Evolutionary conservation across 441 rosid species (phyloP).

Genomic region (Brassica balearica): DNA sequence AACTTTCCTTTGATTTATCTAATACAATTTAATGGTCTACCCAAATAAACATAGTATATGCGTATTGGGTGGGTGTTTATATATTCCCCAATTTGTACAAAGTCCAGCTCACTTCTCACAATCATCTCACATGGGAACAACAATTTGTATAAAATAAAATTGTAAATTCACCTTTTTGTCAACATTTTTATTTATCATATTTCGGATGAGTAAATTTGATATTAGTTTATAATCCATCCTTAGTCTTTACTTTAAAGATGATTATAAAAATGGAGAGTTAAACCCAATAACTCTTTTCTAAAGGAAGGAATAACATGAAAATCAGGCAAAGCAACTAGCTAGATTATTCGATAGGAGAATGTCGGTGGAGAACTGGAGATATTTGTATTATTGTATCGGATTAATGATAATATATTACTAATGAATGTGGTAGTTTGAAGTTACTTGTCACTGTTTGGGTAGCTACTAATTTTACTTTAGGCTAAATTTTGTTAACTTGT

Average conservation of each 20-base stretch:
- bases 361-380: conserved; percentile 38
- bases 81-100: conserved; percentile 36
- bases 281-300: conserved; percentile 15
- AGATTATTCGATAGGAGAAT: conserved; percentile 18
- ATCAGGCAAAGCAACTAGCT: conserved; percentile 12
- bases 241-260: neutral
- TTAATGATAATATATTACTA: neutral
- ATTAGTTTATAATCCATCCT: neutral
- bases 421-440: conserved; percentile 33
- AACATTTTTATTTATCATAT: conserved; percentile 6
- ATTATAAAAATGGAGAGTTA: neutral
- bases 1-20: neutral
- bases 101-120: conserved; percentile 56
- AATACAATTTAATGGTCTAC: conserved; percentile 31
- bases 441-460: conserved; percentile 23
- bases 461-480: conserved; percentile 11
- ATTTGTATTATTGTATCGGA: neutral
- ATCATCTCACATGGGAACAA: conserved; percentile 51
- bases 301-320: conserved; percentile 31
- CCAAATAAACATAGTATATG: conserved; percentile 33
- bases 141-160: conserved; percentile 30
- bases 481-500: neutral
- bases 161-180: neutral
- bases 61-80: conserved; percentile 34
- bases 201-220: neutral